Conservation (phyloP, 75 land plant species). For the Chamaecyparis obtusa region DNA sequence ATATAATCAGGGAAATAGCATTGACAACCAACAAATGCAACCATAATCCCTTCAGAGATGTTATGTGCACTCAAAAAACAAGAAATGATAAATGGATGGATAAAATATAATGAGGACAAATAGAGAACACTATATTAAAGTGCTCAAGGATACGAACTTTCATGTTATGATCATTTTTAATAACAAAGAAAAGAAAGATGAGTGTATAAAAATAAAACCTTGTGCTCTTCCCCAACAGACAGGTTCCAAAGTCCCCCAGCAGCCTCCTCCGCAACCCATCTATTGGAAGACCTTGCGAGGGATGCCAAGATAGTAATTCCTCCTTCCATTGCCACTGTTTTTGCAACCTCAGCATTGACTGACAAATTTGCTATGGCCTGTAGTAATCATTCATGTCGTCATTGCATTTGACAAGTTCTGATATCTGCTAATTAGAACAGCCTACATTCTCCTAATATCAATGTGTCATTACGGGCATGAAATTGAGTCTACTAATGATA, state of each 20-base stretch:
- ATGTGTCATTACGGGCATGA: not conserved
- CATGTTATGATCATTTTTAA: not conserved
- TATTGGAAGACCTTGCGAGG: constrained; percentile 89
- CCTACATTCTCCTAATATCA: not conserved
- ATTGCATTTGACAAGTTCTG: not conserved
- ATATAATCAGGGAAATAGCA: too few species aligned
- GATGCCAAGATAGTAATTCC: constrained; percentile 87
- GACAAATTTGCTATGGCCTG: constrained; percentile 99
- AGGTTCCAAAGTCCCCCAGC: constrained; percentile 99
- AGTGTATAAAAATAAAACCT: constrained; percentile 43
- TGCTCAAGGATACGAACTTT: not conserved
- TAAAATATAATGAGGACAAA: not conserved
- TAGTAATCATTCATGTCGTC: not conserved
- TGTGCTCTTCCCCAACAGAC: constrained; percentile 99
- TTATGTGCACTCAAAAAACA: not conserved
- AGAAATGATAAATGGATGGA: too few species aligned
- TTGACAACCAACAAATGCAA: not conserved
- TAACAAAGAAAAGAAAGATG: not conserved
- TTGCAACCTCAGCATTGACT: constrained; percentile 93
- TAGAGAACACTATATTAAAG: not conserved
- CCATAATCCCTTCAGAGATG: too few species aligned
- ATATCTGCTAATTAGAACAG: not conserved
- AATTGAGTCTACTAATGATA: not conserved
- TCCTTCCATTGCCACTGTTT: constrained; percentile 91
- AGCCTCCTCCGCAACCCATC: constrained; percentile 97